phyloP scores from a whole-genome alignment of 768 basidiomycete genomes.

The Mycena rebaudengoi region DNA sequence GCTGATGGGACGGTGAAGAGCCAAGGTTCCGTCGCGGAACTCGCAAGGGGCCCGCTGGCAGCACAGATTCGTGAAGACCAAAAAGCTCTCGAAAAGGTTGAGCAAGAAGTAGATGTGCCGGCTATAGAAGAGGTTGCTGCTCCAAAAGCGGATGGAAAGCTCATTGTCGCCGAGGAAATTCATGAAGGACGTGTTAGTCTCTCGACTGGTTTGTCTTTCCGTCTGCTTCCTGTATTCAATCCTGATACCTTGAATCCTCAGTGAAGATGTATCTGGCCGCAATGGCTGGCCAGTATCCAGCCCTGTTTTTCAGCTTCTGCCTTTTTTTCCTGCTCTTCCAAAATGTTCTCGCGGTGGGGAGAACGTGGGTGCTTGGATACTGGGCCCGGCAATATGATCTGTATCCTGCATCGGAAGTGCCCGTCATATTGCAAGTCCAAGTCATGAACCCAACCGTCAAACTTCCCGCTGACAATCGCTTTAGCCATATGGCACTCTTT shows the following conservation, averaged over 20 bases:
- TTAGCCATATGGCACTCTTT: too few relatives aligned
- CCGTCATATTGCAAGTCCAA: too few relatives aligned
- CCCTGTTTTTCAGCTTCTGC: too few relatives aligned
- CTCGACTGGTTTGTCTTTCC: conserved; percentile 18
- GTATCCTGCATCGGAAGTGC: too few relatives aligned
- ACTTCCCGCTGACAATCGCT: too few relatives aligned
- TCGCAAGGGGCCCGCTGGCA: conserved; percentile 48
- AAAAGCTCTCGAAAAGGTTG: conserved; percentile 31
- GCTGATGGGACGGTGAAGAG: conserved; percentile 48
- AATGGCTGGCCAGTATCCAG: too few relatives aligned
- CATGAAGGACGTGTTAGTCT: conserved; percentile 64
- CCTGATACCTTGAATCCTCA: not conserved
- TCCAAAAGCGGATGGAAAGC: conserved; percentile 54
- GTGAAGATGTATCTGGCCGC: too few relatives aligned
- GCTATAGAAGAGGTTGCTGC: not conserved
- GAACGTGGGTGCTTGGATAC: too few relatives aligned
- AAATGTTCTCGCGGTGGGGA: too few relatives aligned
- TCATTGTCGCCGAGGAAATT: conserved; percentile 71
- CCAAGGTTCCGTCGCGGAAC: conserved; percentile 49
- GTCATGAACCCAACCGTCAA: too few relatives aligned
- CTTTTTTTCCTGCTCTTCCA: too few relatives aligned
- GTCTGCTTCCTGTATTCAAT: not conserved
- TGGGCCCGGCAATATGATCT: too few relatives aligned
- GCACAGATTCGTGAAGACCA: conserved; percentile 38
- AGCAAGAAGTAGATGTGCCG: conserved; percentile 33